These are phyloP conservation scores for Metschnikowia hibisci DNA, from an alignment of 805 yeast genomes.

Conservation along the genomic window DNA sequence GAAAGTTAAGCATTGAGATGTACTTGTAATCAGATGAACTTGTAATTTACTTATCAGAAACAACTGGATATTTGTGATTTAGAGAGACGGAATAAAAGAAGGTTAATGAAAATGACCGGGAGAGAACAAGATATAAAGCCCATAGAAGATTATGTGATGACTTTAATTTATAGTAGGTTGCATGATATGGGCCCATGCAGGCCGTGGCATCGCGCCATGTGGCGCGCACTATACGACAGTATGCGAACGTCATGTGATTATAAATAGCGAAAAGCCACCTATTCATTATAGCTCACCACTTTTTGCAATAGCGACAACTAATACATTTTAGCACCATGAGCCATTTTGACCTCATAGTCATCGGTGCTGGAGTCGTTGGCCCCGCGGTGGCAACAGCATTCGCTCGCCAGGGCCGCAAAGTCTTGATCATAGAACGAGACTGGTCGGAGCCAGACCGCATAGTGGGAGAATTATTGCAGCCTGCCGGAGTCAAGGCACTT, in stretches of 20 bases:
- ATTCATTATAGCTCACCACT: too few species aligned
- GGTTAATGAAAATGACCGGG: too few species aligned
- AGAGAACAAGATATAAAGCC: too few species aligned
- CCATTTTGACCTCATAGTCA: constrained; percentile 66
- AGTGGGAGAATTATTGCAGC: constrained; percentile 96
- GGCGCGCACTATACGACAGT: constrained; percentile 5
- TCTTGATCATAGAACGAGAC: constrained; percentile 78
- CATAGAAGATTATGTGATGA: too few species aligned
- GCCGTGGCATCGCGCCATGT: constrained; percentile 5
- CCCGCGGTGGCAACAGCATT: constrained; percentile 87
- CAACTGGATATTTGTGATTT: too few species aligned
- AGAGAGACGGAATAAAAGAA: too few species aligned
- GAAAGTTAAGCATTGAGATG: too few species aligned
- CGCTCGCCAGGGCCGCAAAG: constrained; percentile 86
- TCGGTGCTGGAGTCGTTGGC: constrained; percentile 99
- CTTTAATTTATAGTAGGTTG: background rate
- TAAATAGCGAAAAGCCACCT: background rate
- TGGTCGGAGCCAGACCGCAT: constrained; percentile 93
- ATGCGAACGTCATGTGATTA: constrained; percentile 4
- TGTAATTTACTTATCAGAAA: too few species aligned
- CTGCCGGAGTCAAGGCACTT: constrained; percentile 88
- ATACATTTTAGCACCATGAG: background rate
- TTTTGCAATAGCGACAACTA: background rate
- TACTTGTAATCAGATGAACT: too few species aligned
- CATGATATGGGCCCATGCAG: background rate